Base-by-base conservation (phyloP, 2,329 filamentous ascomycete genomes). In the Diaporthe australafricana region DNA sequence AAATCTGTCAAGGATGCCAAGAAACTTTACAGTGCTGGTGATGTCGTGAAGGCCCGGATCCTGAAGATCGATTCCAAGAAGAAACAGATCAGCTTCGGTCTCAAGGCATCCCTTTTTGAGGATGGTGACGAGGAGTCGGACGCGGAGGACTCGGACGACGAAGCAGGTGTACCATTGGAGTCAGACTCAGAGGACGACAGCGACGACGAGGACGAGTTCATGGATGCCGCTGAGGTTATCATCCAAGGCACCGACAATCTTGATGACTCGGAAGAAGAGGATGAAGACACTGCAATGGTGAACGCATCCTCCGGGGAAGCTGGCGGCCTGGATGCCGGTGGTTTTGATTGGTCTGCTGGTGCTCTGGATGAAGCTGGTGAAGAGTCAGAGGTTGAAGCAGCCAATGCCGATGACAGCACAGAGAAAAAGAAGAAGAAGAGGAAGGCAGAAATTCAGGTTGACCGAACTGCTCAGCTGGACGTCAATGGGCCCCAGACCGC, bases 61-160 rank as follows among this genome's bases (percentile, higher is more conserved):
- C 82, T 98, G 65, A 93, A 92, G 77, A 86, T 99, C 62, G 92
- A 98, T 76, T 78, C 84, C 5, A 87, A 92, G 75, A 93, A 93
- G 81, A 92, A 91, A 80, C 92, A 93, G 77, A 92, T 99, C 77
- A 97, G 90, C 77, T 94, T 99, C 77, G 94, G 95, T 1, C 85
- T 99, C 73, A 99, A 98, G 83, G 94, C 96, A 47, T 97, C 94
- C 12, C 94, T 98, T 78, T 96, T 99, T 78, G 90, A 91, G 72
- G 87, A 90, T 68, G 84, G 84, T 32, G 87, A 85, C 20, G 89
- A 87, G 25, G 87, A 85, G 30, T 87, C 87, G 69, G 79, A 78
- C 25, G 79, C 81, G 68, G 80, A 81, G 20, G 80, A 79, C 25
- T 83, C 85, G 16, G 82, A 83, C 20, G 85, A 86, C 1, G 86